Base-by-base conservation (phyloP, 768 basidiomycete genomes). In the Ramaria sp. region DNA sequence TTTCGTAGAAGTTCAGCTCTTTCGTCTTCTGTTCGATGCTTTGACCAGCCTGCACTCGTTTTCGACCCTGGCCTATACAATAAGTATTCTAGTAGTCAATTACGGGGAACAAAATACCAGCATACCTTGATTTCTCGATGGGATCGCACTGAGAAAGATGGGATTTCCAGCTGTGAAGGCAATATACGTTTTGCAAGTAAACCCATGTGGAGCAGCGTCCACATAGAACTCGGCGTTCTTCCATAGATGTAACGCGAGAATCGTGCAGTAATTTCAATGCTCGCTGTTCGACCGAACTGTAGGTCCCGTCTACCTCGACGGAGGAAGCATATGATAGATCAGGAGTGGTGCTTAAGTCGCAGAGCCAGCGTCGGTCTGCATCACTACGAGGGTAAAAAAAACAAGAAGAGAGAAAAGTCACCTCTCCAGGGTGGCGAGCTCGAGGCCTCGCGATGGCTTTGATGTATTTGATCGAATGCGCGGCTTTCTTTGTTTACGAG, bases 181-280 rank as follows among this genome's bases (percentile, higher is more conserved):
- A 52, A 15, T 37, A 52, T 24, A 34, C 38, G 33, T 37, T n/a
- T 33, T 38, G 30, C 15, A 57, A 33, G 9, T 46, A 30, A 7
- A 57, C 38, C 55, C 55, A 57, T 38, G 37, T 20, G 12, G 46
- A 20, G 27, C 27, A 27, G 27, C 27, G 27, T 27, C 27, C 27
- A 27, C 55, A 57, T 22, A 47, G 37, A 43, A 57, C 47, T 9
- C 55, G 55, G n/a, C 27, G 37, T 43, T 49, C 37, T 46, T 57
- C 55, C 43, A 57, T 3, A 6, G 34, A 38, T 6, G 24, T 34
- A 12, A 50, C 27, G 27, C 27, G 27, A 27, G 27, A 27, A 27
- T 27, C 55, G 11, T 22, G 37, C 4, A 52, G 37, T 24, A 52
- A 52, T 12, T 12, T 7, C 37, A 37, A n/a, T 7, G 34, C 51